Conservation (phyloP, 495 filamentous ascomycete species). For the Choiromyces venosus region DNA sequence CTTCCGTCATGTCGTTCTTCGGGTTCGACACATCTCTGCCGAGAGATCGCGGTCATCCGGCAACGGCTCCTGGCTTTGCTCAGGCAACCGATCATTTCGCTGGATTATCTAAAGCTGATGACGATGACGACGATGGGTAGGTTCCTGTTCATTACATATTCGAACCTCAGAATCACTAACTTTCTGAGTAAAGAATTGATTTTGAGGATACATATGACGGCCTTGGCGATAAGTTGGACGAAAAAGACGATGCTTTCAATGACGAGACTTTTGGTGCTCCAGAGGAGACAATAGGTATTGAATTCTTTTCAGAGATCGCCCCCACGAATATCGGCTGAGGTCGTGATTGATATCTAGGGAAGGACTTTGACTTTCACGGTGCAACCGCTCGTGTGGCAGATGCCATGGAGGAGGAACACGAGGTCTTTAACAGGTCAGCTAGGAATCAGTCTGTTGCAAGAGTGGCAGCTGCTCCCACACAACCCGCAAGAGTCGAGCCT, state of each 20-base stretch:
- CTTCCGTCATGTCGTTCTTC: slow-evolving; percentile 70
- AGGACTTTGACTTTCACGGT: slow-evolving; percentile 96
- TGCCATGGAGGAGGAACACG: slow-evolving; percentile 82
- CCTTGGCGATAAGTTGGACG: slow-evolving; percentile 82
- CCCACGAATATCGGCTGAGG: slow-evolving; percentile 5
- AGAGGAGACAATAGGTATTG: slow-evolving; percentile 41
- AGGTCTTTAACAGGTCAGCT: slow-evolving; percentile 60
- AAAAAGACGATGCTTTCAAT: slow-evolving; percentile 91
- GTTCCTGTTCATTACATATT: slow-evolving; percentile 41
- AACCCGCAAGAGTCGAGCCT: slow-evolving; percentile 10
- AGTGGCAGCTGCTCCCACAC: slow-evolving; percentile 21
- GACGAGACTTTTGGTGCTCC: slow-evolving; percentile 89
- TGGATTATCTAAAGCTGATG: slow-evolving; percentile 56
- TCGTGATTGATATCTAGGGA: slow-evolving; percentile 47
- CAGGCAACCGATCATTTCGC: slow-evolving; percentile 86
- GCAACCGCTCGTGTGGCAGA: slow-evolving; percentile 77
- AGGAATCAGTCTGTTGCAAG: slow-evolving; percentile 27
- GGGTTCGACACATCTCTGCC: slow-evolving; percentile 69
- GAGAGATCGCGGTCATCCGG: slow-evolving; percentile 56
- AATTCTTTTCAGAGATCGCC: slow-evolving; percentile 32
- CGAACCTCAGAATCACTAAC: slow-evolving; percentile 6
- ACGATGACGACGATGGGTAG: slow-evolving; percentile 65
- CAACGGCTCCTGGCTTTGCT: slow-evolving; percentile 63
- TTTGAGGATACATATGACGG: slow-evolving; percentile 99
- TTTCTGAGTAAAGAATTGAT: slow-evolving; percentile 57